These are phyloP conservation scores for Paecilomyces formosus DNA, from an alignment of 2,329 filamentous ascomycete species.

Conservation along the genomic window DNA sequence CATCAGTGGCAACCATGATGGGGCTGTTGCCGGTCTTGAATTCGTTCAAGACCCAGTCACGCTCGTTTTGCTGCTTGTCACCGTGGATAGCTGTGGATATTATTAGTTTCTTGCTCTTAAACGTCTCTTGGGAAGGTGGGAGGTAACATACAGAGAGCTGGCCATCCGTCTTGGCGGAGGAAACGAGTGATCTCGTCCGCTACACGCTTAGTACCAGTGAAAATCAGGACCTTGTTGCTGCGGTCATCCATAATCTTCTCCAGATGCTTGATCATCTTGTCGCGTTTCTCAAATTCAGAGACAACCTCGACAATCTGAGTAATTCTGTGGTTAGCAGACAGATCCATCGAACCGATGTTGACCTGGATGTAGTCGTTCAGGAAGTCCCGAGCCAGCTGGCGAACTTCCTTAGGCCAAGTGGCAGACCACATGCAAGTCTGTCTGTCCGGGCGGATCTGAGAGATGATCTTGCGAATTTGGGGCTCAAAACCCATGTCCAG, in stretches of 20 bases:
- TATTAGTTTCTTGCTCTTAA: constrained; percentile 27
- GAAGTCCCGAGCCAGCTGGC: constrained; percentile 83
- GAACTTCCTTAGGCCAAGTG: constrained; percentile 98
- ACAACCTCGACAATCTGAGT: constrained; percentile 97
- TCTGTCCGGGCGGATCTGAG: constrained; percentile 94
- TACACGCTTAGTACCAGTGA: constrained; percentile 79
- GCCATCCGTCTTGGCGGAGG: constrained; percentile 96
- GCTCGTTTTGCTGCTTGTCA: constrained; percentile 98
- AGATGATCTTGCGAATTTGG: constrained; percentile 97
- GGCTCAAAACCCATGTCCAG: constrained; percentile 99
- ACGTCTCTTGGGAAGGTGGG: background rate
- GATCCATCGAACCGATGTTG: constrained; percentile 93
- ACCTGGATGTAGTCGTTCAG: constrained; percentile 96
- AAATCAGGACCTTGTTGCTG: constrained; percentile 90
- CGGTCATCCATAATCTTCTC: constrained; percentile 98
- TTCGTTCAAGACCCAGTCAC: constrained; percentile 98
- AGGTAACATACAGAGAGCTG: constrained; percentile 71
- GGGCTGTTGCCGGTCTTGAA: constrained; percentile 99
- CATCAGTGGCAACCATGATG: constrained; percentile 99
- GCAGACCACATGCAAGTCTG: constrained; percentile 99
- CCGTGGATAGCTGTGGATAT: constrained; percentile 74
- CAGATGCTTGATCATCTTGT: constrained; percentile 93
- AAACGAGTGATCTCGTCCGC: constrained; percentile 97
- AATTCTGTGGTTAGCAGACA: constrained; percentile 95
- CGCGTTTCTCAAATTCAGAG: constrained; percentile 94